Evolutionary conservation across 1,139 yeast genomes (phyloP).

Genomic region (Zygosaccharomyces pseudobailii): DNA sequence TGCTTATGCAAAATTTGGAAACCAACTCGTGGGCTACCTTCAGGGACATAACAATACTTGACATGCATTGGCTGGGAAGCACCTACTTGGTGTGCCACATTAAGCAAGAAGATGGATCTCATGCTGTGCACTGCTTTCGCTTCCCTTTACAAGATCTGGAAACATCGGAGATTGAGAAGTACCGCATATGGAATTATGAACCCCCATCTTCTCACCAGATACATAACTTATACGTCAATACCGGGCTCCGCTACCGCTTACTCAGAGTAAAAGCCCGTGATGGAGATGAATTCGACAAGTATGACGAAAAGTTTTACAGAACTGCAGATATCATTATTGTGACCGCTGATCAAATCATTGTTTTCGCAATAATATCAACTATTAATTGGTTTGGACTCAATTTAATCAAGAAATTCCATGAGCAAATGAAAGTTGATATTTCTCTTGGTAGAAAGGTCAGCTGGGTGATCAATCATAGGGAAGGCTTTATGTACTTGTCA

Average conservation of each 20-base stretch:
- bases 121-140: slow-evolving; percentile 23
- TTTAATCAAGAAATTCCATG: slow-evolving; percentile 25
- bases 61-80: slow-evolving; percentile 32
- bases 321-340: slow-evolving; percentile 29
- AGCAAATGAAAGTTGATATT: slow-evolving; percentile 17
- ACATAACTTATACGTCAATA: slow-evolving; percentile 22
- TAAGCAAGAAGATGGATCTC: slow-evolving; percentile 22
- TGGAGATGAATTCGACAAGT: slow-evolving; percentile 9
- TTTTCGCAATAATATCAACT: slow-evolving; percentile 28
- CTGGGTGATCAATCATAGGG: slow-evolving; percentile 26
- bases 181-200: slow-evolving; percentile 27
- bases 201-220: slow-evolving; percentile 16
- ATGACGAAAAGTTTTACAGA: slow-evolving; percentile 22
- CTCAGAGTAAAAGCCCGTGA: slow-evolving; percentile 24
- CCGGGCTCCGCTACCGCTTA: slow-evolving; percentile 22
- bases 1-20: slow-evolving; percentile 27
- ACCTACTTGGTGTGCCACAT: slow-evolving; percentile 29
- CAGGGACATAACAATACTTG: slow-evolving; percentile 23
- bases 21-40: slow-evolving; percentile 30
- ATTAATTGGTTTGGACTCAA: slow-evolving; percentile 25
- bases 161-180: slow-evolving; percentile 19
- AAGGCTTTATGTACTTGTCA: slow-evolving; percentile 24
- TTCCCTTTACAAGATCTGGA: slow-evolving; percentile 24
- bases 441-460: slow-evolving; percentile 16
- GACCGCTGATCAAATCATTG: slow-evolving; percentile 14